Percentiles rank a stretch among this genome's conserved stretches.
These are phyloP conservation scores for Podospora fimiseda DNA, from an alignment of 495 filamentous ascomycete species.

Conservation along the genomic window DNA sequence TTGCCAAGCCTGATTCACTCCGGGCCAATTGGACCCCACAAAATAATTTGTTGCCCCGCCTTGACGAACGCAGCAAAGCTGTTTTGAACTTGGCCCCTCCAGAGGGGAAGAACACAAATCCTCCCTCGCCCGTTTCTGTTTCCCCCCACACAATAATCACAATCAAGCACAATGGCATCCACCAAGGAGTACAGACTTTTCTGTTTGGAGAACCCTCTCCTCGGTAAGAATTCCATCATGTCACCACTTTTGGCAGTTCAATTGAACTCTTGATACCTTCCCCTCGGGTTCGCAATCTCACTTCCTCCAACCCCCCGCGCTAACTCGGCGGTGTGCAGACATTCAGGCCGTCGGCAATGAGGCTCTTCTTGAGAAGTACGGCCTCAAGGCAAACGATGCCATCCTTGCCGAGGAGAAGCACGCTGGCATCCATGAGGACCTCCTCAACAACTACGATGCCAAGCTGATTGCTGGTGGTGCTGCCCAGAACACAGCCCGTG, in stretches of 20 bases:
- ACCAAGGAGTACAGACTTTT: conserved; percentile 74
- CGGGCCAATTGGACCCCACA: conserved; percentile 14
- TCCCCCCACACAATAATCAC: conserved; percentile 11
- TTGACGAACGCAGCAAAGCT: conserved; percentile 4
- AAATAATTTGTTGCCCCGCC: conserved; percentile 16
- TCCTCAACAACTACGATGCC: conserved; percentile 76
- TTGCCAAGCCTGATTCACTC: conserved; percentile 15
- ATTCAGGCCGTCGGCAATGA: conserved; percentile 83
- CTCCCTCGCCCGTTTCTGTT: conserved; percentile 7
- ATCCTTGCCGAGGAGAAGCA: conserved; percentile 94
- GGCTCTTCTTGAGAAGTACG: conserved; percentile 82
- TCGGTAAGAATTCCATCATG: conserved; percentile 54
- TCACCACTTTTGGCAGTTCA: background rate
- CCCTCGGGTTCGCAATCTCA: background rate
- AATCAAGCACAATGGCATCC: conserved; percentile 55
- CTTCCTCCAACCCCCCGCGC: background rate
- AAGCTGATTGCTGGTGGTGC: conserved; percentile 95
- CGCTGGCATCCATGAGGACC: conserved; percentile 81
- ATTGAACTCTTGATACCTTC: background rate
- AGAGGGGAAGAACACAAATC: conserved; percentile 16
- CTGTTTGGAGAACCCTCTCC: conserved; percentile 91
- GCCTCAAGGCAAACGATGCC: conserved; percentile 89
- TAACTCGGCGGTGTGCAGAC: conserved; percentile 45
- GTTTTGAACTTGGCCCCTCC: background rate
- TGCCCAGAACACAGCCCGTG: conserved; percentile 95